Conservation (phyloP, 345 rosid genomes). For the Aurinia saxatilis region DNA sequence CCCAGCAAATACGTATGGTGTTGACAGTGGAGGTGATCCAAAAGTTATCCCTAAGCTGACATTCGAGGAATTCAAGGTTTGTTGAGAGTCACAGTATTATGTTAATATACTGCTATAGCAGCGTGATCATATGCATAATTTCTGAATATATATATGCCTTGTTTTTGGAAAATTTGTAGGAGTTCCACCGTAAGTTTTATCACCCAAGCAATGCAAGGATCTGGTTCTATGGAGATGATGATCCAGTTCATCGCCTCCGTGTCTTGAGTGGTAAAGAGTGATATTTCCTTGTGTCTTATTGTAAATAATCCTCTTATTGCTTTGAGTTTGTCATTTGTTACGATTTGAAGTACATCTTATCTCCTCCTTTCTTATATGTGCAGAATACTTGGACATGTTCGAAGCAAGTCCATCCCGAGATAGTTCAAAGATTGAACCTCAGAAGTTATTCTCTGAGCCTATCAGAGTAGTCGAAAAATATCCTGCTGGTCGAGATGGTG, state of each 20-base stretch:
- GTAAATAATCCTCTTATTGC: not conserved
- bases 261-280: constrained; percentile 64
- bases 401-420: constrained; percentile 59
- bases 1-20: constrained; percentile 92
- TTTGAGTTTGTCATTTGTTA: not conserved
- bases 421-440: constrained; percentile 53
- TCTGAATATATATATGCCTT: constrained; percentile 5
- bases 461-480: constrained; percentile 75
- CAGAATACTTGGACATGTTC: constrained; percentile 81
- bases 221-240: constrained; percentile 98
- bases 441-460: constrained; percentile 68
- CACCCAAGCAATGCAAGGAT: constrained; percentile 95
- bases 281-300: not conserved
- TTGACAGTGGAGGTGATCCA: constrained; percentile 98
- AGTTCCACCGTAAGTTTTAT: constrained; percentile 80
- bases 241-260: constrained; percentile 68
- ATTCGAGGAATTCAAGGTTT: constrained; percentile 81
- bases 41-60: constrained; percentile 78
- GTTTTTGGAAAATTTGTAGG: constrained; percentile 40
- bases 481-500: constrained; percentile 78
- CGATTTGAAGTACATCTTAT: constrained; percentile 3
- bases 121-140: not conserved
- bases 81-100: not conserved
- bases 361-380: constrained; percentile 15
- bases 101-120: not conserved